Percentiles rank a stretch among this genome's conserved stretches.
phyloP scores from a whole-genome alignment of 2,329 filamentous ascomycete genomes.

The Penicillium sp. region DNA sequence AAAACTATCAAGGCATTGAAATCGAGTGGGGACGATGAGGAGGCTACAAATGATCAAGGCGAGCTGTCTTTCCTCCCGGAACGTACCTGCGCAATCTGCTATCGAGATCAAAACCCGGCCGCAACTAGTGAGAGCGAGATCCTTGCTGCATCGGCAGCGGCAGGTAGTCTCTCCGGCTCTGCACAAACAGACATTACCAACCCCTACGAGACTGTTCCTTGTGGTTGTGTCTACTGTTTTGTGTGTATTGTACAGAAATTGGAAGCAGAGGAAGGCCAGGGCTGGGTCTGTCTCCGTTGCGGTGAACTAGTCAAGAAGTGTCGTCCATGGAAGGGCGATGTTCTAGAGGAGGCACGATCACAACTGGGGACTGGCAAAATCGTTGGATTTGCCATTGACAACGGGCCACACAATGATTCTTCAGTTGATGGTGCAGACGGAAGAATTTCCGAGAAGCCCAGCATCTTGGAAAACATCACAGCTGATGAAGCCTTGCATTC shows the following conservation, averaged over 20 bases:
- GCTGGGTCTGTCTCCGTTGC: constrained; percentile 86
- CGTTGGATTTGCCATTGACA: constrained; percentile 38
- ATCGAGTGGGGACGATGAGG: constrained; percentile 44
- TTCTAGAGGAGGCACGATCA: constrained; percentile 49
- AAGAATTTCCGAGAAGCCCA: constrained; percentile 11
- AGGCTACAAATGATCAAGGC: constrained; percentile 52
- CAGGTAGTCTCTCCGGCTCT: constrained; percentile 75
- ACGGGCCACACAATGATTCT: constrained; percentile 13
- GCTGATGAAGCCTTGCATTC: constrained; percentile 32
- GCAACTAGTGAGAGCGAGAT: constrained; percentile 69
- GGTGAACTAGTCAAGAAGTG: constrained; percentile 79
- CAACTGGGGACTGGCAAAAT: constrained; percentile 34
- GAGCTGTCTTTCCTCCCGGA: constrained; percentile 84
- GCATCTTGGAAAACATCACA: constrained; percentile 23
- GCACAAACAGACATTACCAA: constrained; percentile 93
- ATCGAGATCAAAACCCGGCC: constrained; percentile 78
- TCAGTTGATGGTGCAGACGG: constrained; percentile 7
- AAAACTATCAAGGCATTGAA: constrained; percentile 63
- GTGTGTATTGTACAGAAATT: constrained; percentile 87
- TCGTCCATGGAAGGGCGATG: constrained; percentile 85
- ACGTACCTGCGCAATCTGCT: constrained; percentile 93
- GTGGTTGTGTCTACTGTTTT: constrained; percentile 91
- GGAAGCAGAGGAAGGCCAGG: constrained; percentile 88
- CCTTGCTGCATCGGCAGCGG: constrained; percentile 59
- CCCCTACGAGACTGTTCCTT: constrained; percentile 85